These are phyloP conservation scores for Spirogloea muscicola DNA, from an alignment of 139 green algal genomes.

Conservation along the genomic window DNA sequence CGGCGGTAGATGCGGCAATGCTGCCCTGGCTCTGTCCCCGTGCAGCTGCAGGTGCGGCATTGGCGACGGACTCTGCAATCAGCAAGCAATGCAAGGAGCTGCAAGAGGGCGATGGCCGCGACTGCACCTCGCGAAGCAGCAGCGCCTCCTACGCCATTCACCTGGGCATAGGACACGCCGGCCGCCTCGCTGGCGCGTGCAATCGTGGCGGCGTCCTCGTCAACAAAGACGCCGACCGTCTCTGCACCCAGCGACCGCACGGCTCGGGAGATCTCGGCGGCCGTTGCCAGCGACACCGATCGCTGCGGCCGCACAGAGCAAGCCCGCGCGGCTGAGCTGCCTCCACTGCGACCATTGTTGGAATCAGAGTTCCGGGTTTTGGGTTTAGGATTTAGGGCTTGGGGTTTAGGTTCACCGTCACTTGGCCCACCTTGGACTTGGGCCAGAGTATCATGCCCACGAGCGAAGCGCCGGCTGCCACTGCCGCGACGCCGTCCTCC, in stretches of 20 bases:
- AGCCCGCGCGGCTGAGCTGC: no score
- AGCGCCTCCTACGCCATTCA: no score
- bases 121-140: no score
- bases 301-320: no score
- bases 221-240: conserved; percentile 54
- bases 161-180: conserved; percentile 28
- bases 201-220: conserved; percentile 47
- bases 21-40: conserved; percentile 39
- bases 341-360: no score
- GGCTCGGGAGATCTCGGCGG: conserved; percentile 37
- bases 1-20: conserved; percentile 38
- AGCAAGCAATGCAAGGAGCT: no score
- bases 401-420: no score
- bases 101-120: no score
- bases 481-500: conserved; percentile 48
- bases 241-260: conserved; percentile 30
- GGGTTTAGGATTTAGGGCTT: no score
- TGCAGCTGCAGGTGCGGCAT: conserved; percentile 59
- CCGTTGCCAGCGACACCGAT: conserved; percentile 11
- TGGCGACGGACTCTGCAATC: no score
- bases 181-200: conserved; percentile 3
- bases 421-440: no score
- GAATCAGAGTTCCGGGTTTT: no score
- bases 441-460: conserved; percentile 59
- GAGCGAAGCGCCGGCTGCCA: conserved; percentile 42